phyloP scores from a whole-genome alignment of 306 rosid genomes.

The Vigna radiata region DNA sequence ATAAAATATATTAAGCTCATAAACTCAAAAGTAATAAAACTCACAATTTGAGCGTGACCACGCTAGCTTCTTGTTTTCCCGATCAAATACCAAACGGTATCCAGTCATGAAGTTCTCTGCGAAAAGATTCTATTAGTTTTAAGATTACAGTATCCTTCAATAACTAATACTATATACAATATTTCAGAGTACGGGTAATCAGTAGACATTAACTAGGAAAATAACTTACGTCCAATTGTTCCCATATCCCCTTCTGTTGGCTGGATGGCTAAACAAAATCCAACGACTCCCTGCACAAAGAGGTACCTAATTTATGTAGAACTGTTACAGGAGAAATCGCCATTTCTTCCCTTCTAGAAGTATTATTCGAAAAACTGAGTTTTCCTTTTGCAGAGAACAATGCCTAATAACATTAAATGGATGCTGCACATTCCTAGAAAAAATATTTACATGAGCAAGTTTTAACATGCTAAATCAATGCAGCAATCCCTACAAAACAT shows the following conservation, averaged over 20 bases:
- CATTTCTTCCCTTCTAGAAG: background rate
- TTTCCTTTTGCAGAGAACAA: background rate
- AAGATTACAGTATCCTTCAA: constrained; percentile 25
- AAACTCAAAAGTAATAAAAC: constrained; percentile 45
- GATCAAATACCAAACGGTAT: constrained; percentile 85
- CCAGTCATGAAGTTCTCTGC: constrained; percentile 95
- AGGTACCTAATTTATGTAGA: constrained; percentile 35
- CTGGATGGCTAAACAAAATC: constrained; percentile 86
- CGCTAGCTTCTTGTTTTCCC: constrained; percentile 76
- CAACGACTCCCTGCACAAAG: constrained; percentile 71
- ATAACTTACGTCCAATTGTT: constrained; percentile 85
- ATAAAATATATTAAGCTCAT: constrained; percentile 20
- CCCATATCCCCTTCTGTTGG: constrained; percentile 78
- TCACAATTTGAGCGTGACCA: constrained; percentile 92
- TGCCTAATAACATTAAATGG: constrained; percentile 17
- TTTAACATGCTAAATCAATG: background rate
- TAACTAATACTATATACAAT: background rate
- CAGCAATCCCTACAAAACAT: constrained; percentile 1
- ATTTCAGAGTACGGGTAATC: constrained; percentile 16
- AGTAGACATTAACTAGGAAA: constrained; percentile 26
- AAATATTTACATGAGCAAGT: background rate
- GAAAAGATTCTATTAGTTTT: constrained; percentile 17
- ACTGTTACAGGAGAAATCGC: constrained; percentile 17
- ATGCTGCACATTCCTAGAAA: constrained; percentile 8
- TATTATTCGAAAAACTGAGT: background rate